These are phyloP conservation scores for Pisolithus albus DNA, from an alignment of 768 basidiomycete species.

Conservation along the genomic window DNA sequence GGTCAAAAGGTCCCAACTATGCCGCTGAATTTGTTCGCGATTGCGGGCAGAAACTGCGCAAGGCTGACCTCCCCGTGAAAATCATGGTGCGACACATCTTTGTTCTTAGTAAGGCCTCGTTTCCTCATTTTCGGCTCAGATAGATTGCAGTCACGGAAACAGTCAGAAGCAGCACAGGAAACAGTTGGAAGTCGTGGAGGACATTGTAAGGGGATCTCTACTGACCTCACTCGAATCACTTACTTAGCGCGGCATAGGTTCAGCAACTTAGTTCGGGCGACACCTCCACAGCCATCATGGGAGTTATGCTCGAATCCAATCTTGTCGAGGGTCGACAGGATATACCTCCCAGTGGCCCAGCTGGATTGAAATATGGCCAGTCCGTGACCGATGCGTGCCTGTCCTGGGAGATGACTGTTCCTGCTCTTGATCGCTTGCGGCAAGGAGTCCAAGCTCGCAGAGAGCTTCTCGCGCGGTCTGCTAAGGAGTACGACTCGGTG, in stretches of 20 bases:
- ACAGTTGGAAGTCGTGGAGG: conserved; percentile 83
- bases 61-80: conserved; percentile 70
- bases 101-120: neutral
- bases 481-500: conserved; percentile 8
- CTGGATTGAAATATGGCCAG: conserved; percentile 73
- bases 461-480: conserved; percentile 34
- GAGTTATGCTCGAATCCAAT: conserved; percentile 95
- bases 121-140: conserved; percentile 36
- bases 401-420: conserved; percentile 83
- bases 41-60: conserved; percentile 64
- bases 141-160: conserved; percentile 97
- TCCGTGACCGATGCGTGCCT: conserved; percentile 89
- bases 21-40: conserved; percentile 71
- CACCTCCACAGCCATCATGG: conserved; percentile 71
- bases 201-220: conserved; percentile 58
- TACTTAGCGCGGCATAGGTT: conserved; percentile 38
- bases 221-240: conserved; percentile 9
- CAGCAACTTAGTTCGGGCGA: conserved; percentile 66
- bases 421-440: conserved; percentile 76
- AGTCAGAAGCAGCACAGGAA: conserved; percentile 85
- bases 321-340: conserved; percentile 83
- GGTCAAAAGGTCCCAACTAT: conserved; percentile 86
- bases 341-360: conserved; percentile 65
- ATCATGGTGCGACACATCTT: conserved; percentile 64
- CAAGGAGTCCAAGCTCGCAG: conserved; percentile 79